Percentiles rank a stretch among this genome's conserved stretches.
Evolutionary conservation across 352 stramenopile genomes (phyloP).

Genomic region (Phytophthora agathidicida): DNA sequence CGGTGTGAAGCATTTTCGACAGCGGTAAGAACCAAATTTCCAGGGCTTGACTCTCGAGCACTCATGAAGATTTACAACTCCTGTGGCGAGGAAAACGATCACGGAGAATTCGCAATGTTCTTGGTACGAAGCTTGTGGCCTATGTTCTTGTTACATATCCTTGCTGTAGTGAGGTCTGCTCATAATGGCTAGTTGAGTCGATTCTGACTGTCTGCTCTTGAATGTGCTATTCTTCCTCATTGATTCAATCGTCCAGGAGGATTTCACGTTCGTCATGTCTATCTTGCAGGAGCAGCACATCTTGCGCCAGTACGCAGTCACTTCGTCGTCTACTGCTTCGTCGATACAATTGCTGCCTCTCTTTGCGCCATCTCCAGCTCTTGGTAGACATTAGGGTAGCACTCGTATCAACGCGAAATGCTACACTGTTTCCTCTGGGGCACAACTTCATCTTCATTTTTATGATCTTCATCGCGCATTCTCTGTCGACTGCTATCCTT

Average conservation of each 20-base stretch:
- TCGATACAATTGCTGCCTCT: constrained; percentile 20
- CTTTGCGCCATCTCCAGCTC: constrained; percentile 15
- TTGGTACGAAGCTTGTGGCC: constrained; percentile 41
- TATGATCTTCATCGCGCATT: too few species aligned
- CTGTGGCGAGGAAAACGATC: constrained; percentile 83
- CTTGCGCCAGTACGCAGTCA: constrained; percentile 37
- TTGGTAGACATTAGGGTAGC: constrained; percentile 10
- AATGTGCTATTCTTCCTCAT: not conserved
- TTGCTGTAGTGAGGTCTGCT: not conserved
- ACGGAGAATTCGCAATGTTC: constrained; percentile 72
- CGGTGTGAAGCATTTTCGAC: constrained; percentile 56
- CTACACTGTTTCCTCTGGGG: not conserved
- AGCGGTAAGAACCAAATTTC: constrained; percentile 62
- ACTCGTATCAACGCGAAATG: not conserved
- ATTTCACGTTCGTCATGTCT: constrained; percentile 69
- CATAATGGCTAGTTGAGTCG: not conserved
- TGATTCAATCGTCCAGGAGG: constrained; percentile 43
- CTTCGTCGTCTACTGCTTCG: constrained; percentile 26
- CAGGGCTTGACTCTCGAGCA: constrained; percentile 47
- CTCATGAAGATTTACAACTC: constrained; percentile 78
- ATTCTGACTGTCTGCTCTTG: constrained; percentile 6
- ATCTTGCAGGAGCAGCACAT: constrained; percentile 62
- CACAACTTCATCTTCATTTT: not conserved
- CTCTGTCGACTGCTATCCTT: too few species aligned
- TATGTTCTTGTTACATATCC: constrained; percentile 9